Evolutionary conservation across 2,329 filamentous ascomycete species (phyloP), one percentile per base, ranked within the genome.

Genomic region (Pseudonectria buxi): DNA sequence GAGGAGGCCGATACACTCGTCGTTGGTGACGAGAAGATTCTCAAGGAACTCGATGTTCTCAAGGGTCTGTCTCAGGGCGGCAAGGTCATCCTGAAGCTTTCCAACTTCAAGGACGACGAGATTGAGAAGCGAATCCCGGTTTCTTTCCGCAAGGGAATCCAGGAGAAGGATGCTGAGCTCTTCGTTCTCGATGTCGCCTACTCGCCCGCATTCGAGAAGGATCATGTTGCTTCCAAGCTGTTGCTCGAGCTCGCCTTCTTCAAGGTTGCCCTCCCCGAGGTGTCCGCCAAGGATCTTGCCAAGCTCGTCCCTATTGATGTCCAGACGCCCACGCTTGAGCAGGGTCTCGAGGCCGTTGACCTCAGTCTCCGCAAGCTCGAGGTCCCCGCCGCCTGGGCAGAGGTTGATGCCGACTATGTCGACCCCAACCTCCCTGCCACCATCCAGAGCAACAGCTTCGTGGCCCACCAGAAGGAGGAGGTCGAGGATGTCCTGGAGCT

Each of bases 241-340:
- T 71, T 95, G 11, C 66, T 85, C 3, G 84, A 95, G 62, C 67
- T 94, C 27, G 80, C 87, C 7, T 95, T 96, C 69, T 62, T 96
- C 44, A 83, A 83, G 55, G 65, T 92, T 42, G 81, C 85, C 26
- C 74, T 80, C 38, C 78, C 84, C 10, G 74, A 83, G 12, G 59
- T 82, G 24, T 73, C 83, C 24, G 63, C 69, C 14, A 69, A 78
- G 38, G 72, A 76, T 24, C 57, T 84, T 7, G 72, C 77, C 56
- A 87, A 88, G 63, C 67, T 92, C 30, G 69, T 78, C 13, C 48
- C 56, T 27, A 66, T 78, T 36, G 73, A 78, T 41, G 75, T 74
- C 33, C 72, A 76, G 47, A 48, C 61, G 29, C 51, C 61, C 39
- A 64, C 62, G 24, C 52, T 74, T 11, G 61, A 67, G 27, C 77